Percentiles rank a stretch among this genome's conserved stretches.
These are phyloP conservation scores for Saccharomycopsis fermentans DNA, from an alignment of 805 yeast species.

Conservation along the genomic window DNA sequence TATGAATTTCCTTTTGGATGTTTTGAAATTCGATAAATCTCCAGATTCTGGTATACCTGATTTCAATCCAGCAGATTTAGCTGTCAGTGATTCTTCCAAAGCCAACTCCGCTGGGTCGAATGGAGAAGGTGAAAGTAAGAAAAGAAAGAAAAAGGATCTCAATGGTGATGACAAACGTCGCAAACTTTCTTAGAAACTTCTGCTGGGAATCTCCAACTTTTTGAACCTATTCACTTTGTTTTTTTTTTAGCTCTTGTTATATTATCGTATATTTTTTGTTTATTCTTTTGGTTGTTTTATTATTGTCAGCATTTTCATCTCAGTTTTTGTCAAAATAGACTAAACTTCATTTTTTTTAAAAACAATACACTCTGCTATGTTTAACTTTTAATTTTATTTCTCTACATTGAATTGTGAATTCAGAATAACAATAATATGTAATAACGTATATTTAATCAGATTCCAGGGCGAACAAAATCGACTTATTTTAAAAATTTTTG, in stretches of 20 bases:
- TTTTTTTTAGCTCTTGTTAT: neutral
- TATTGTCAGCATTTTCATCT: no score
- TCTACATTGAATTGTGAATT: no score
- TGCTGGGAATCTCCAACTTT: neutral
- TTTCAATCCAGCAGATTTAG: slow-evolving; percentile 15
- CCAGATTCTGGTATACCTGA: slow-evolving; percentile 18
- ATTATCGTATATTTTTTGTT: no score
- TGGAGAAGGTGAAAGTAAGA: slow-evolving; percentile 17
- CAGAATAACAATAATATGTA: no score
- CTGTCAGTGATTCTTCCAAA: slow-evolving; percentile 14
- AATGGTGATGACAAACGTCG: slow-evolving; percentile 12
- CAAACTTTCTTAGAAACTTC: neutral
- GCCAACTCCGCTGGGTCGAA: slow-evolving; percentile 8
- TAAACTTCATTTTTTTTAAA: no score
- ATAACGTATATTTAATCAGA: no score
- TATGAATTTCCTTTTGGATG: slow-evolving; percentile 11
- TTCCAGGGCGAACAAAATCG: neutral
- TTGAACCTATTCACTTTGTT: no score
- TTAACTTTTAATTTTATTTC: no score
- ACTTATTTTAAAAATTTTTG: slow-evolving; percentile 52
- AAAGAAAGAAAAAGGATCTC: slow-evolving; percentile 11
- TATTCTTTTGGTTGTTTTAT: no score
- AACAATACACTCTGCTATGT: no score
- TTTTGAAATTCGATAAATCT: slow-evolving; percentile 15
- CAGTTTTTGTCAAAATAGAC: no score